Percentiles rank a stretch among this genome's conserved stretches.
phyloP scores from a whole-genome alignment of 805 yeast genomes.

The Torulaspora quercuum region DNA sequence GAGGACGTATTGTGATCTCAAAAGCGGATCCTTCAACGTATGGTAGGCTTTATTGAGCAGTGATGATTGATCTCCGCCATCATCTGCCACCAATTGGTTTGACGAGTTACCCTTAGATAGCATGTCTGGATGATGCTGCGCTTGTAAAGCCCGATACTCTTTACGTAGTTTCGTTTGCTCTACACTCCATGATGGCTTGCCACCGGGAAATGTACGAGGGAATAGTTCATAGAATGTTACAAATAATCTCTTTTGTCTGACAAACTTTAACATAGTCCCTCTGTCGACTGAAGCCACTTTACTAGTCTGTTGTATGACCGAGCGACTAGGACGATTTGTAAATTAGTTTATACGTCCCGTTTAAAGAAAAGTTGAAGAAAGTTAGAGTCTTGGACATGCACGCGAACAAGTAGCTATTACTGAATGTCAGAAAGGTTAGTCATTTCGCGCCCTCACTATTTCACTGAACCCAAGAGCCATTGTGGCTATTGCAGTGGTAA shows the following conservation, averaged over 20 bases:
- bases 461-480: constrained; percentile 37
- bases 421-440: constrained; percentile 33
- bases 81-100: constrained; percentile 2
- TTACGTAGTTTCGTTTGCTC: constrained; percentile 56
- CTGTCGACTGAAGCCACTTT: no score
- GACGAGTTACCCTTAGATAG: constrained; percentile 23
- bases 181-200: constrained; percentile 65
- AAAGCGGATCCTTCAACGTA: constrained; percentile 64
- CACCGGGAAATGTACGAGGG: constrained; percentile 68
- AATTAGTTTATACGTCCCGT: no score
- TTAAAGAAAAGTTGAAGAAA: neutral
- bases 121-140: constrained; percentile 78
- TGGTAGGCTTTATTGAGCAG: constrained; percentile 74
- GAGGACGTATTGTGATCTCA: constrained; percentile 61
- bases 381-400: neutral
- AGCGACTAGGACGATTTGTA: no score
- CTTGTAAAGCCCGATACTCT: constrained; percentile 74
- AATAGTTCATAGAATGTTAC: constrained; percentile 57
- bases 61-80: constrained; percentile 40
- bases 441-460: constrained; percentile 45
- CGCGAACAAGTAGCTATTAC: neutral
- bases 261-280: constrained; percentile 8
- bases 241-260: constrained; percentile 14
- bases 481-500: constrained; percentile 78
- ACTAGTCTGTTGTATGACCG: no score